Conservation (phyloP, 768 basidiomycete species). For the Lactarius quietus region DNA sequence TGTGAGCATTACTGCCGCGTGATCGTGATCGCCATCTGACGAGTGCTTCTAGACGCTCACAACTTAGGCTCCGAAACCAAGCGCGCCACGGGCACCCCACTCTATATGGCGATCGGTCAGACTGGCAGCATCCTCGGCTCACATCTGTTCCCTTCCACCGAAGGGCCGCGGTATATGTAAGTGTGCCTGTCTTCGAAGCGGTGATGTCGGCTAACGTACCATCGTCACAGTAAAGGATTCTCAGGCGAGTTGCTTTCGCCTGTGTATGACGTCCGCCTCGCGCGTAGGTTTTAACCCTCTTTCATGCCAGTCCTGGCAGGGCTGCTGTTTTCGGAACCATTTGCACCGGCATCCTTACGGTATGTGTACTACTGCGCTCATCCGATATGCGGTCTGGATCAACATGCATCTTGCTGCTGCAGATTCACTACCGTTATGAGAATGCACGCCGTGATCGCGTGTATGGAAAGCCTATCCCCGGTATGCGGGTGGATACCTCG, state of each 20-base stretch:
- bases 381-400: background rate
- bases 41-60: constrained; percentile 50
- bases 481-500: constrained; percentile 55
- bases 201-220: background rate
- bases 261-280: background rate
- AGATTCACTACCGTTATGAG: constrained; percentile 63
- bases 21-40: constrained; percentile 11
- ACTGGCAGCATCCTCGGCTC: constrained; percentile 75
- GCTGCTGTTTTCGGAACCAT: constrained; percentile 54
- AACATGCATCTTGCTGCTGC: background rate
- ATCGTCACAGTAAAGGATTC: constrained; percentile 50
- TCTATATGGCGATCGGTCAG: constrained; percentile 80
- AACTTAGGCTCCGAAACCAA: constrained; percentile 79
- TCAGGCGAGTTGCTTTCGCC: constrained; percentile 38
- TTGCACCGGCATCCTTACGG: constrained; percentile 50
- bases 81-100: constrained; percentile 68
- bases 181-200: background rate
- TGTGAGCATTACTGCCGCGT: constrained; percentile 42
- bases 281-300: constrained; percentile 15
- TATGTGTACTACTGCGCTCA: constrained; percentile 29
- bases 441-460: constrained; percentile 52
- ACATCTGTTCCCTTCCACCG: constrained; percentile 61
- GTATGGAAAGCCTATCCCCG: constrained; percentile 48
- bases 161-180: constrained; percentile 65
- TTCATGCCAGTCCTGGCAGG: constrained; percentile 42